Conservation (phyloP, 108 stramenopile species). For the Discostella pseudostelligera region DNA sequence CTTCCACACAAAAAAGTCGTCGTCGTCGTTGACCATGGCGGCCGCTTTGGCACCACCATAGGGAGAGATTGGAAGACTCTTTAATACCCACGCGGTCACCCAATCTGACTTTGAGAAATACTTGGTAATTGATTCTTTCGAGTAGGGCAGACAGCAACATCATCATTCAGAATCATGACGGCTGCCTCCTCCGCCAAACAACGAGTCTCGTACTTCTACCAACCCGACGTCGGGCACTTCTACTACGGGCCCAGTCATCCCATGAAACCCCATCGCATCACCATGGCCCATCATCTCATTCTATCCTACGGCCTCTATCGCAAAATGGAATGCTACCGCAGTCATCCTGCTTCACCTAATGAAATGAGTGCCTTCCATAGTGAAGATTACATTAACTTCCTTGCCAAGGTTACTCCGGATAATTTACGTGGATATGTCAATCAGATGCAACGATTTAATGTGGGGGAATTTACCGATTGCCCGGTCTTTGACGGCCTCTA, state of each 20-base stretch:
- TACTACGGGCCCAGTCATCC: constrained; percentile 99
- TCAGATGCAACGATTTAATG: constrained; percentile 91
- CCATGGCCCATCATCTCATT: constrained; percentile 97
- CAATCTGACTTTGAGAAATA: too few relatives aligned
- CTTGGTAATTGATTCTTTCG: too few relatives aligned
- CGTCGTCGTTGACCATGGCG: too few relatives aligned
- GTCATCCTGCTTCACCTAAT: constrained; percentile 84
- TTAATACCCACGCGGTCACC: too few relatives aligned
- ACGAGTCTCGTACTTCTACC: constrained; percentile 96
- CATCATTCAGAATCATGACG: constrained; percentile 34
- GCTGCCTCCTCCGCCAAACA: constrained; percentile 47
- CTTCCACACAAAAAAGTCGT: too few relatives aligned
- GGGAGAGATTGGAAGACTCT: too few relatives aligned
- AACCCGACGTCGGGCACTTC: constrained; percentile 92
- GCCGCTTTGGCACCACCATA: too few relatives aligned
- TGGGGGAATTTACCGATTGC: constrained; percentile 97
- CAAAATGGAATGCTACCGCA: constrained; percentile 97
- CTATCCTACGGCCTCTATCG: constrained; percentile 95
- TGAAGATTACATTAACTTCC: constrained; percentile 95
- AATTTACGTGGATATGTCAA: constrained; percentile 71
- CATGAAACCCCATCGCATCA: constrained; percentile 98
- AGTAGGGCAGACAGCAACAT: background rate
- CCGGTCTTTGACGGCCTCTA: constrained; percentile 98
- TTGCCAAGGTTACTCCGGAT: constrained; percentile 89
- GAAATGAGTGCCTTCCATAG: constrained; percentile 96